A percentile compares a stretch with the other conserved stretches of the same genome.
Evolutionary conservation across 495 filamentous ascomycete species (phyloP).

Genomic region (Aspergillus conjunctus): DNA sequence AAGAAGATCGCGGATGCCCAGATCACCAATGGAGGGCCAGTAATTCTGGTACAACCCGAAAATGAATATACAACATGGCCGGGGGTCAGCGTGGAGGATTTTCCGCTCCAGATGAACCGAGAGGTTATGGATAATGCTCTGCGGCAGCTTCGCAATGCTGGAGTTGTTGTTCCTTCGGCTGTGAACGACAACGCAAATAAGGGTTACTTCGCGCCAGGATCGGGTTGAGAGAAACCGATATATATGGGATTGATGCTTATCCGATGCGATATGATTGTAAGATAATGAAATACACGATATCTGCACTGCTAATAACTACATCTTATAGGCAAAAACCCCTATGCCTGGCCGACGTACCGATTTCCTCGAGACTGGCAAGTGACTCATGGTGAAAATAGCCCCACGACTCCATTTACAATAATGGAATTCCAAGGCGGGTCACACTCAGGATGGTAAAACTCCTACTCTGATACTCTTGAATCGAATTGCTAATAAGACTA

Average conservation of each 20-base stretch:
- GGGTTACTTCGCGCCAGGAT: constrained; percentile 8
- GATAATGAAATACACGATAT: too few species aligned
- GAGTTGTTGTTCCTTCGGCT: constrained; percentile 54
- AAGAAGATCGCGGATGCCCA: constrained; percentile 51
- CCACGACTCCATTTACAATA: not conserved
- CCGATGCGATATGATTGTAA: constrained; percentile 31
- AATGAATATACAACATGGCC: constrained; percentile 55
- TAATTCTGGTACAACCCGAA: constrained; percentile 56
- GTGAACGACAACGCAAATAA: constrained; percentile 51
- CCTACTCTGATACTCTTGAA: not conserved
- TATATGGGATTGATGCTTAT: constrained; percentile 59
- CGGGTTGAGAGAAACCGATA: constrained; percentile 48
- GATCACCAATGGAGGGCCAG: constrained; percentile 54
- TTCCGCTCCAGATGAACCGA: constrained; percentile 31
- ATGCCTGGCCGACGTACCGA: constrained; percentile 37
- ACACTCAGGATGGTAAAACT: constrained; percentile 1
- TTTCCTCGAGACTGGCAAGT: not conserved
- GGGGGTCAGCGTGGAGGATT: constrained; percentile 24
- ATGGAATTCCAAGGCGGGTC: constrained; percentile 12
- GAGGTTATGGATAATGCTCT: constrained; percentile 8
- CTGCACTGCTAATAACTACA: constrained; percentile 50
- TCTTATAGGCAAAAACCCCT: constrained; percentile 48
- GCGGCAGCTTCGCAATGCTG: constrained; percentile 32
- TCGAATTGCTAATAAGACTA: not conserved
- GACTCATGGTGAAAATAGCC: not conserved